Conservation (phyloP, 2,329 filamentous ascomycete genomes). For the Alternaria consortialis region DNA sequence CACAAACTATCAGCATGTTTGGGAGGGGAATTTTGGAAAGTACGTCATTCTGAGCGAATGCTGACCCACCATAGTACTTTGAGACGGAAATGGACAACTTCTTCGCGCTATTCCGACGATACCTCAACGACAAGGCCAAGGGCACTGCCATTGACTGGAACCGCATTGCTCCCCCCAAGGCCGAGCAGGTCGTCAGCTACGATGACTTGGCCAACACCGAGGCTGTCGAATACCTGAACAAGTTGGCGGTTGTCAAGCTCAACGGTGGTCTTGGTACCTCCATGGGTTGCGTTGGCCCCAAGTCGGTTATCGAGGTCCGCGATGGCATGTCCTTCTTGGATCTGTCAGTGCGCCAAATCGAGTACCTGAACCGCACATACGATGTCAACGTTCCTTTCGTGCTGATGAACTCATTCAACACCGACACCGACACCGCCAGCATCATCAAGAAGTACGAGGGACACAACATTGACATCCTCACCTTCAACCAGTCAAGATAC, state of each 20-base stretch:
- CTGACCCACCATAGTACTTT: constrained; percentile 71
- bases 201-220: constrained; percentile 87
- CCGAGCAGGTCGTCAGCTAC: constrained; percentile 95
- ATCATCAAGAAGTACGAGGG: constrained; percentile 99
- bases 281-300: constrained; percentile 99
- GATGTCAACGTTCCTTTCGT: constrained; percentile 97
- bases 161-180: constrained; percentile 91
- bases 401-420: constrained; percentile 99
- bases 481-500: constrained; percentile 99
- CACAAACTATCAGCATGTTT: constrained; percentile 7
- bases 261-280: constrained; percentile 99
- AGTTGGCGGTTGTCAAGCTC: constrained; percentile 97
- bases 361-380: constrained; percentile 98
- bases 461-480: constrained; percentile 99
- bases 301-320: constrained; percentile 99
- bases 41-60: constrained; percentile 20
- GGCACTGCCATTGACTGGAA: constrained; percentile 97
- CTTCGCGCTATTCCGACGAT: constrained; percentile 97
- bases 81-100: constrained; percentile 99
- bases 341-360: constrained; percentile 97
- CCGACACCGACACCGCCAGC: constrained; percentile 94
- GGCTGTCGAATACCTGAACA: constrained; percentile 93
- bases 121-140: constrained; percentile 99
- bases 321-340: constrained; percentile 99
- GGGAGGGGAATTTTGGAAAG: constrained; percentile 8